Evolutionary conservation across 768 basidiomycete genomes (phyloP).

Genomic region (Boletus subparvulus): DNA sequence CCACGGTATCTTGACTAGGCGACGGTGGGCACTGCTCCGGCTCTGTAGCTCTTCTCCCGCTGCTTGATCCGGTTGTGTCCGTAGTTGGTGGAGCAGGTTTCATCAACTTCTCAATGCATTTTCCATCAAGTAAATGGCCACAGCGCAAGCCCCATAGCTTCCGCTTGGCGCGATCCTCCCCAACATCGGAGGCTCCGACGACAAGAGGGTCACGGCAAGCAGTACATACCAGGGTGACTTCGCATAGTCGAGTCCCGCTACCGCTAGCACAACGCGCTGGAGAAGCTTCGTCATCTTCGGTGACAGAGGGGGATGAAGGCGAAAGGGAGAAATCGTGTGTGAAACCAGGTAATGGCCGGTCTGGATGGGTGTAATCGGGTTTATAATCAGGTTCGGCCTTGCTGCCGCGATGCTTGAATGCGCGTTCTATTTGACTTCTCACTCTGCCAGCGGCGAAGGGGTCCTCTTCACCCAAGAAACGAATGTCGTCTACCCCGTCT

Average conservation of each 20-base stretch:
- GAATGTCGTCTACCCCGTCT: constrained; percentile 19
- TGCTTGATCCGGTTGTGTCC: constrained; percentile 9
- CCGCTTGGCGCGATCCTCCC: constrained; percentile 43
- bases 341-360: constrained; percentile 57
- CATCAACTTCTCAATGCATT: constrained; percentile 63
- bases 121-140: constrained; percentile 78
- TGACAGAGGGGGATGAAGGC: constrained; percentile 23
- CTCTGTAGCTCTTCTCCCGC: constrained; percentile 15
- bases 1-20: constrained; percentile 30
- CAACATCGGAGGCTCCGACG: constrained; percentile 49
- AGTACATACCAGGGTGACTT: constrained; percentile 61
- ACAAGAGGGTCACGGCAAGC: constrained; percentile 64
- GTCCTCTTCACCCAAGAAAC: constrained; percentile 17
- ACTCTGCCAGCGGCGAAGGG: constrained; percentile 13
- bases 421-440: constrained; percentile 21
- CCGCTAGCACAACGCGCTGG: constrained; percentile 21
- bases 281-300: constrained; percentile 47
- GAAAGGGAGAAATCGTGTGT: constrained; percentile 60
- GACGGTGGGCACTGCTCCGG: neutral
- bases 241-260: constrained; percentile 28
- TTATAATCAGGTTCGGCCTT: constrained; percentile 46
- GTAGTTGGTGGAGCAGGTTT: constrained; percentile 34
- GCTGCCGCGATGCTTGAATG: constrained; percentile 21
- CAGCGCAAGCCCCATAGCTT: constrained; percentile 73
- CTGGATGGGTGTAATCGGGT: constrained; percentile 64